A percentile compares a stretch with the other conserved stretches of the same genome.
Conservation (phyloP, 2,329 filamentous ascomycete genomes). For the Thermothelomyces thermophilus region DNA sequence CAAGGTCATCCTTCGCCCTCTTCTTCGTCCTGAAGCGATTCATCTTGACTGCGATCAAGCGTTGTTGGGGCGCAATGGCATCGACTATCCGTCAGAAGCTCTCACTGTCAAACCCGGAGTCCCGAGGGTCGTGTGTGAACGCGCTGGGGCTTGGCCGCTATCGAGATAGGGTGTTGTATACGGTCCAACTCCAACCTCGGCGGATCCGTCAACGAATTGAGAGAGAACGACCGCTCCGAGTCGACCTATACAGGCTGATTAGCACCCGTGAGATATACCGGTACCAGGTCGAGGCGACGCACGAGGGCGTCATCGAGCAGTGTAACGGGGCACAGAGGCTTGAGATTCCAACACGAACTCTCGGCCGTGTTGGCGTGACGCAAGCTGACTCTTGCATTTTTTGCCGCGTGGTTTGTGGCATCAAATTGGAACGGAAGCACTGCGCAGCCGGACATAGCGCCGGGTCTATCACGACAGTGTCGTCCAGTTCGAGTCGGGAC, state of each 20-base stretch:
- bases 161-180: no score
- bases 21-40: slow-evolving; percentile 72
- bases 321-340: slow-evolving; percentile 8
- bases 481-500: not conserved
- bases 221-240: no score
- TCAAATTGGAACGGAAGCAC: not conserved
- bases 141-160: no score
- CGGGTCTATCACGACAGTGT: not conserved
- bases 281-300: not conserved
- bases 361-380: slow-evolving; percentile 11
- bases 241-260: no score
- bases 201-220: no score
- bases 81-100: not conserved
- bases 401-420: not conserved
- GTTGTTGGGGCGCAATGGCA: not conserved
- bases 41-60: slow-evolving; percentile 42
- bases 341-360: slow-evolving; percentile 2
- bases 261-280: no score
- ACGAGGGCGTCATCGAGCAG: not conserved
- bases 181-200: no score
- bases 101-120: no score
- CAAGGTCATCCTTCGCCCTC: slow-evolving; percentile 55
- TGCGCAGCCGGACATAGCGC: not conserved
- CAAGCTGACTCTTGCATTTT: not conserved
- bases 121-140: no score